Evolutionary conservation across 1,284 basidiomycete species (phyloP), one percentile per base, ranked within the genome.

Genomic region (Leccinum pachyderme): DNA sequence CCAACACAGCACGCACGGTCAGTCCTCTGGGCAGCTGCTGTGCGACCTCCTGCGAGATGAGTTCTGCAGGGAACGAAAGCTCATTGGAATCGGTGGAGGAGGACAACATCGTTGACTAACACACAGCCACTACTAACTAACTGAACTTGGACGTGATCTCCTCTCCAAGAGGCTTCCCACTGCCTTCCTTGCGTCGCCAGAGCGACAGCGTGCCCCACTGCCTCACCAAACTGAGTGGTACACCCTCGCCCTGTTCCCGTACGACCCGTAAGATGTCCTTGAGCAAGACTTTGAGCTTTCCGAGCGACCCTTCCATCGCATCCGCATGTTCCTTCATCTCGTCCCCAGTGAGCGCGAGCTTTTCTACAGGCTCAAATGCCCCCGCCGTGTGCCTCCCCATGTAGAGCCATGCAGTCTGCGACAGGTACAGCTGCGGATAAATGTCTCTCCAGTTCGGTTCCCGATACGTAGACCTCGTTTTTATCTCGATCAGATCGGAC

Each of bases 21-120:
- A 86, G 71, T 54, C 79, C 77, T 52, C 77, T 57, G 27, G 82
- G 84, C 2, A 92, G 74, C 55, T 78, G 75, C 5, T 74, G 71
- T 58, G 78, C 79, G 54, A 88, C 81, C 32, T 86, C 79, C 2
- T 69, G 63, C 0, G 88, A 83, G 64, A 93, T 87, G 65, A 88
- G 76, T 45, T 82, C 76, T 32, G 84, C 66, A 31, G 86, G 77
- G 73, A 94, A 95, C 56, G 89, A 76, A 46, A 95, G 82, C 63
- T 91, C 84, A 56, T 52, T 47, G 25, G 61, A 37, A 5, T 24
- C n/a, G 4, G 45, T 5, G 49, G 63, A 47, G 4, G 45, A 5
- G 49, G 63, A 47, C 44, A 51, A 9, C 54, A 61, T 67, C 43
- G 35, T 22, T 28, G 8, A 31, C 29, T 31, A n/a, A 2, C 18